phyloP scores from a whole-genome alignment of 805 yeast genomes.

The Yarrowia deformans region DNA sequence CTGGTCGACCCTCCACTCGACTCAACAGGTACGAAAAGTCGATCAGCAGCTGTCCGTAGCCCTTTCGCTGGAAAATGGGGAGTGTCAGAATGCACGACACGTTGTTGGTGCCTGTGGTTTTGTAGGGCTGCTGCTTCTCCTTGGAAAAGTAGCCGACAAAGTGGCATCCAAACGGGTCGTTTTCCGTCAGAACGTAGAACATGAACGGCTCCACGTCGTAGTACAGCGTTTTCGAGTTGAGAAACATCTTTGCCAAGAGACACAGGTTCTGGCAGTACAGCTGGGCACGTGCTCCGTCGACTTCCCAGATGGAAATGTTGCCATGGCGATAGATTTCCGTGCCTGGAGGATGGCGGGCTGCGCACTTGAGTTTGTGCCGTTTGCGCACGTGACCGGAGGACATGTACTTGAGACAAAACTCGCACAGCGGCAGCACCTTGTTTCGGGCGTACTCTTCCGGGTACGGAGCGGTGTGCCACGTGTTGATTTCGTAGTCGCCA shows the following conservation, averaged over 20 bases:
- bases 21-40: constrained; percentile 87
- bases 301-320: constrained; percentile 78
- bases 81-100: constrained; percentile 89
- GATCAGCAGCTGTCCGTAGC: constrained; percentile 87
- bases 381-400: constrained; percentile 67
- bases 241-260: constrained; percentile 83
- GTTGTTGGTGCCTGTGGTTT: constrained; percentile 55
- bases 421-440: constrained; percentile 75
- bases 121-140: constrained; percentile 58
- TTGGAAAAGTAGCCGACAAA: constrained; percentile 96
- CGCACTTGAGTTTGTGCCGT: constrained; percentile 81
- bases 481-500: constrained; percentile 74
- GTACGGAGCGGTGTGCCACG: constrained; percentile 94
- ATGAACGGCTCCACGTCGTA: constrained; percentile 96
- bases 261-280: constrained; percentile 90
- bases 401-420: constrained; percentile 82
- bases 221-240: constrained; percentile 89
- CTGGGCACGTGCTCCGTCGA: constrained; percentile 86
- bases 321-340: constrained; percentile 85
- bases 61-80: constrained; percentile 85
- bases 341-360: constrained; percentile 81
- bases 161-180: constrained; percentile 64
- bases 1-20: constrained; percentile 74
- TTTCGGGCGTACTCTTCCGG: constrained; percentile 81
- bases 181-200: constrained; percentile 83